A percentile compares a stretch with the other conserved stretches of the same genome.
phyloP scores from a whole-genome alignment of 1,139 yeast genomes.

The Hansenula sp. region DNA sequence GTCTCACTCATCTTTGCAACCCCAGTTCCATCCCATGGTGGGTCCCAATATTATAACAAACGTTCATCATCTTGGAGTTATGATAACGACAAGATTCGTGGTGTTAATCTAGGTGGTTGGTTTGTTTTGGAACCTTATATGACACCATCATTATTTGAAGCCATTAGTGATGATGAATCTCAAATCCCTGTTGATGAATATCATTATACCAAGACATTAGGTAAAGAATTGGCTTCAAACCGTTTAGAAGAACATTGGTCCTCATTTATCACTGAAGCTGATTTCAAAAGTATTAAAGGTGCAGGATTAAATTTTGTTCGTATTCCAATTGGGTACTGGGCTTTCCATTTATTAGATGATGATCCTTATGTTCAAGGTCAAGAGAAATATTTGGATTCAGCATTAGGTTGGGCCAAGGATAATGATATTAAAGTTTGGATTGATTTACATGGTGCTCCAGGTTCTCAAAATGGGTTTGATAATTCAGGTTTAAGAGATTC shows the following conservation, averaged over 20 bases:
- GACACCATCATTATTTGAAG: constrained; percentile 75
- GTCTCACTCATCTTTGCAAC: constrained; percentile 6
- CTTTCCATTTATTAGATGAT: constrained; percentile 54
- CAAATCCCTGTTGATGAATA: constrained; percentile 78
- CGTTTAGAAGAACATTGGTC: constrained; percentile 72
- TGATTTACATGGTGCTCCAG: constrained; percentile 94
- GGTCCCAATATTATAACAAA: constrained; percentile 17
- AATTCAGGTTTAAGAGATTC: constrained; percentile 83
- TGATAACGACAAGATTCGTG: constrained; percentile 42
- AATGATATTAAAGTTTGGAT: constrained; percentile 76
- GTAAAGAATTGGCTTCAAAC: constrained; percentile 50
- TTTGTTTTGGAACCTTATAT: constrained; percentile 83
- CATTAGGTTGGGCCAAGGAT: constrained; percentile 70
- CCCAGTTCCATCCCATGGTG: constrained; percentile 22
- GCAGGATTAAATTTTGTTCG: constrained; percentile 84
- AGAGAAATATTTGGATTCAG: constrained; percentile 64
- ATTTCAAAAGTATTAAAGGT: constrained; percentile 54
- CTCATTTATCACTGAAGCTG: constrained; percentile 73
- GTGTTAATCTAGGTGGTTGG: constrained; percentile 94
- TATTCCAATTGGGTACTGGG: constrained; percentile 97
- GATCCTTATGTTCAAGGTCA: constrained; percentile 95
- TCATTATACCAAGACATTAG: constrained; percentile 60
- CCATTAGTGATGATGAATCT: constrained; percentile 31
- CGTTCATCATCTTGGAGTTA: constrained; percentile 14
- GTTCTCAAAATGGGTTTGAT: constrained; percentile 97